phyloP scores from a whole-genome alignment of 2,329 filamentous ascomycete genomes.

The Ascochyta lentis region DNA sequence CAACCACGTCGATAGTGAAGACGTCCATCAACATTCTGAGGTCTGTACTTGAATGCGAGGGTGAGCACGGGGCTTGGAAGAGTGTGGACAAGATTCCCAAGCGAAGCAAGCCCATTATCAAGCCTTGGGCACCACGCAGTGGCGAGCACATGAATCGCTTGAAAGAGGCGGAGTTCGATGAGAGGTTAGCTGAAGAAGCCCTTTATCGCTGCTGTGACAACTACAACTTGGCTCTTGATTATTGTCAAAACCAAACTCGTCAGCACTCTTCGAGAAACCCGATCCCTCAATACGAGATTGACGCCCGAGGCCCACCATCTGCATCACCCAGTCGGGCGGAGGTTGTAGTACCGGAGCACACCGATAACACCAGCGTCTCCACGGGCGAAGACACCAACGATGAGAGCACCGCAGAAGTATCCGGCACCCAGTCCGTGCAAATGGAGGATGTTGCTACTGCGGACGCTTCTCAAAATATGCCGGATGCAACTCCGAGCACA shows the following conservation, averaged over 20 bases:
- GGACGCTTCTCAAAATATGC: constrained; percentile 21
- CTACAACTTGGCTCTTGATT: constrained; percentile 68
- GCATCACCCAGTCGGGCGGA: constrained; percentile 43
- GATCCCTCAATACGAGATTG: constrained; percentile 61
- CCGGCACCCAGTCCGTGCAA: constrained; percentile 46
- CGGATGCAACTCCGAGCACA: constrained; percentile 21
- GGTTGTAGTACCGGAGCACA: constrained; percentile 40
- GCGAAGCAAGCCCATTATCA: constrained; percentile 55
- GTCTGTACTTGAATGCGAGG: constrained; percentile 76
- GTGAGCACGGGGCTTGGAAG: constrained; percentile 70
- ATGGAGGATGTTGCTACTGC: constrained; percentile 45
- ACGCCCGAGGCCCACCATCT: constrained; percentile 37
- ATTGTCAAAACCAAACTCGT: constrained; percentile 70
- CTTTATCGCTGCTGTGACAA: constrained; percentile 81
- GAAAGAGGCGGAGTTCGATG: constrained; percentile 57
- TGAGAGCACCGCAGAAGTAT: constrained; percentile 35
- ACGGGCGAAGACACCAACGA: constrained; percentile 36
- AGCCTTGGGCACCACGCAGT: constrained; percentile 60
- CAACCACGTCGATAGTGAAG: constrained; percentile 76
- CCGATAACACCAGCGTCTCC: constrained; percentile 37
- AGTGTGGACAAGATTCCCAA: constrained; percentile 65
- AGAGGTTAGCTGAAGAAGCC: constrained; percentile 75
- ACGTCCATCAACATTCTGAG: constrained; percentile 84
- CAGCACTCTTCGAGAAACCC: constrained; percentile 69
- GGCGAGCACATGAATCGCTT: constrained; percentile 54